phyloP scores from a whole-genome alignment of 495 filamentous ascomycete species.

The Neurospora sp. region DNA sequence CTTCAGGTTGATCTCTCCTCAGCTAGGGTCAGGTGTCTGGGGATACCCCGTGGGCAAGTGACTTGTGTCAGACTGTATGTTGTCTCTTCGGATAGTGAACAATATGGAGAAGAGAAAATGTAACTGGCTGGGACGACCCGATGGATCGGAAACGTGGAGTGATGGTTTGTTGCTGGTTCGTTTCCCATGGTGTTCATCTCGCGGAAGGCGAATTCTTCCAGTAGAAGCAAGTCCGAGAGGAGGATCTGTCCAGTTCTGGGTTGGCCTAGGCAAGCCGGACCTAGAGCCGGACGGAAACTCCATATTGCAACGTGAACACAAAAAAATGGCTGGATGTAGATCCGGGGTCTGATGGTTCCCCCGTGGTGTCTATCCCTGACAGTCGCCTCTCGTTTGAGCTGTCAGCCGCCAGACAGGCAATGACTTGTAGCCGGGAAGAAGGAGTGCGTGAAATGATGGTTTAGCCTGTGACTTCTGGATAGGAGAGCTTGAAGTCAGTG shows the following conservation, averaged over 20 bases:
- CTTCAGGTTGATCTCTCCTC: neutral
- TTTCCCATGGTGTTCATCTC: neutral
- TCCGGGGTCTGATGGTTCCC: neutral
- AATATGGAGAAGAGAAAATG: neutral
- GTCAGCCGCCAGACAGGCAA: neutral
- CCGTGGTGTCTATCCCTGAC: neutral
- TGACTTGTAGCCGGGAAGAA: neutral
- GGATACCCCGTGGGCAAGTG: neutral
- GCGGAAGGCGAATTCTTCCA: neutral
- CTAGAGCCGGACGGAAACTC: neutral
- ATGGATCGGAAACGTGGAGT: neutral
- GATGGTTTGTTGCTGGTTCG: neutral
- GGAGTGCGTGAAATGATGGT: neutral
- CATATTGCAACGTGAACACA: neutral
- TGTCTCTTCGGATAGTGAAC: neutral
- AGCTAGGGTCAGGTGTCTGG: neutral
- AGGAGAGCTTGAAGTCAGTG: neutral
- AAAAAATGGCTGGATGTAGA: neutral
- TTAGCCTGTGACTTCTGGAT: neutral
- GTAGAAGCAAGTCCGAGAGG: neutral
- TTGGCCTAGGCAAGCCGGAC: neutral
- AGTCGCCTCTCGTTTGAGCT: neutral
- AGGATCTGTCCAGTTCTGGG: neutral
- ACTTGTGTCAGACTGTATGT: neutral
- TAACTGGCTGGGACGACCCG: neutral